Base-by-base conservation (phyloP, 148 eudicot species). In the Silene conica region DNA sequence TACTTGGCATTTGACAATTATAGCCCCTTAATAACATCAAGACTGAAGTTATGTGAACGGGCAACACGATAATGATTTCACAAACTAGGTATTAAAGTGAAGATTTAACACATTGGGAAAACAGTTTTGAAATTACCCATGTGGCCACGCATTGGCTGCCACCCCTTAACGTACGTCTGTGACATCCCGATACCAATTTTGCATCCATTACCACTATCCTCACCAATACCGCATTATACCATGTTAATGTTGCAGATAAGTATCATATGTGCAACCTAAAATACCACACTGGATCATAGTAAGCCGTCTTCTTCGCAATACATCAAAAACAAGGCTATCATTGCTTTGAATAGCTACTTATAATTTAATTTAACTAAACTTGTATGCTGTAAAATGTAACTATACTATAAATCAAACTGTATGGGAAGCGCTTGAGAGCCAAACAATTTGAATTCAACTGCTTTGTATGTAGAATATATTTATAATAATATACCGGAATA, bases 401-500 rank as follows among this genome's bases (percentile, higher is more conserved):
- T 31, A 6, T 6, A 38, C 1, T 38, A 19, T 19, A 9, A 8
- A 0, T 58, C 12, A 45, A 20, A 69, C 69, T 14, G 15, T 16
- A 45, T 1, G 6, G 50, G 28, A 57, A 20, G n/a, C 7, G 56
- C 25, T 41, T 4, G 26, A 67, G 54, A 41, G 26, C 16, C 13
- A 28, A 25, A 68, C 55, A 45, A 48, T 14, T 55, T 15, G 46
- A 21, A 46, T 25, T 64, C 64, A 61, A 4, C 72, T 78, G 8
- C 4, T 54, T 50, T 52, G 46, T 22, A 28, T 48, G 54, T 8
- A 12, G 56, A 50, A 67, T 31, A 61, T 20, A 50, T 50, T 14
- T 73, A 74, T 46, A 20, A 65, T 76, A 15, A 62, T 80, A n/a
- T 89, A 95, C 99, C 85, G 99, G 99, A 64, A 95, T 90, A 64